Base-by-base conservation (phyloP, 441 rosid species). In the Syzygium malaccense region DNA sequence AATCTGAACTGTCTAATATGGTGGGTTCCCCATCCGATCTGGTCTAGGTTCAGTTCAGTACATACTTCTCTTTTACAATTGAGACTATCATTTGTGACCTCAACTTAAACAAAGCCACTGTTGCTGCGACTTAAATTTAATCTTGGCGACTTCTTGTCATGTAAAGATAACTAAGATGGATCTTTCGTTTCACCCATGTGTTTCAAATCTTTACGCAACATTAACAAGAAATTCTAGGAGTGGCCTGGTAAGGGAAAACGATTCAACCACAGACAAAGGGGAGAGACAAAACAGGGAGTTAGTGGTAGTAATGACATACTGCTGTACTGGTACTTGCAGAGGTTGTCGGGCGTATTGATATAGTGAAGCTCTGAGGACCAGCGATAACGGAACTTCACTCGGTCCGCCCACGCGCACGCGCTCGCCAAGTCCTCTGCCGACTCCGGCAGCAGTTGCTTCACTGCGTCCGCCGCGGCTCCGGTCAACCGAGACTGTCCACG, bases 281-380 rank as follows among this genome's bases (percentile, higher is more conserved):
- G 33, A 28, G 45, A 88, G 28, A 48, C 54, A n/a, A 56, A 19
- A 13, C 30, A 33, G 6, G 57, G 54, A 88, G 93, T 87, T 78
- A n/a, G 30, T 9, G 86, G 55, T 7, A n/a, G 14, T n/a, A 14
- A 18, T 26, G 37, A 55, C 66, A 11, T 85, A 94, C 97, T 92
- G 54, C 23, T 88, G 90, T 93, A 93, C 49, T 87, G 88, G 90
- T 94, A 94, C 48, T 68, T 80, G 92, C 97, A 95, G 57, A 91
- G 91, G 48, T 89, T 12, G 84, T 95, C 94, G n/a, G 96, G 96
- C 41, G 95, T 94, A 71, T 94, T 87, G 49, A 95, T 87, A 90
- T 45, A 94, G 91, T 95, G 97, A 87, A 95, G 97, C 20, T 94
- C 80, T 85, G 93, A 83, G n/a, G 96, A 94, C 97, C 97, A 95